Base-by-base conservation (phyloP, 768 basidiomycete species). In the Porphyrellus cyaneotinctus region DNA sequence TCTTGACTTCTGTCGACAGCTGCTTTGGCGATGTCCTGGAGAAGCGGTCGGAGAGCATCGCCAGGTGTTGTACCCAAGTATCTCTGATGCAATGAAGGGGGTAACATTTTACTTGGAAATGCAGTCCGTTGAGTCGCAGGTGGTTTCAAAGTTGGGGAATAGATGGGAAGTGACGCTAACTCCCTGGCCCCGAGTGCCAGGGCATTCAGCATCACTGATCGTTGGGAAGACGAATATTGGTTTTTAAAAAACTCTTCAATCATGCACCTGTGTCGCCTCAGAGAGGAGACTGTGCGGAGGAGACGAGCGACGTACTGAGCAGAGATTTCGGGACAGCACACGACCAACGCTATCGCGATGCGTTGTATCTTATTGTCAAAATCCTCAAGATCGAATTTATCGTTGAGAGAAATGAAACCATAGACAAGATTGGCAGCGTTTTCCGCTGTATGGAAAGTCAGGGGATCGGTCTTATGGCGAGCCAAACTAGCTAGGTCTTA, bases 221-320 rank as follows among this genome's bases (percentile, higher is more conserved):
- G 85, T 60, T 97, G 94, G 28, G 84, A 79, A 17, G 82, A 80
- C 0, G 97, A 95, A 69, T 95, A 97, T 58, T 95, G 91, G 43
- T 88, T 89, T 59, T 85, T 85, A 74, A 98, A 99, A 70, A 93
- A 95, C 63, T 97, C 91, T 65, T 95, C 92, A 47, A 91, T 84
- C 11, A 97, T 74, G 31, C 82, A 78, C 4, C 95, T 97, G 63
- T 11, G 49, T 42, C 31, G 31, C 38, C 9, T 65, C 36, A 49
- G 56, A 39, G 5, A 54, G 18, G 4, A 11, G 17, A 47, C 6
- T 10, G 11, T 24, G 37, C 3, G 18, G 6, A 31, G 10, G 4
- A 24, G 13, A 17, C n/a, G 33, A 13, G 18, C 32, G 32, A 52
- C 93, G 63, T 65, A 98, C 95, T 85, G 87, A 1, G 92, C 85